Conservation (phyloP, 1,284 basidiomycete genomes). For the Sanghuangporus sanghuang region DNA sequence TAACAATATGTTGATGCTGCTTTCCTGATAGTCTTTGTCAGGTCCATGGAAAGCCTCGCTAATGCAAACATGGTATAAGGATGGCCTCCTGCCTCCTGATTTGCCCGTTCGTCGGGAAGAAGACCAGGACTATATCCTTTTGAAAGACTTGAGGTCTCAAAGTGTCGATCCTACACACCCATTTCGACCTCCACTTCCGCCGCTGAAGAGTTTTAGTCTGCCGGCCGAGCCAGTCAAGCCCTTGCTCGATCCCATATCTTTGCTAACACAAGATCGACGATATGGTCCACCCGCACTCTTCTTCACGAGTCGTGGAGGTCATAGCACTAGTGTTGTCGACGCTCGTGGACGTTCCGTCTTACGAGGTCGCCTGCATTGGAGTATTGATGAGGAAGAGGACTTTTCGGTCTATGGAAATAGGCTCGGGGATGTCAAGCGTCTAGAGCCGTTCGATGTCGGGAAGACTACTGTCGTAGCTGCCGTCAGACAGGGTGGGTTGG, state of each 20-base stretch:
- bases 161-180: slow-evolving; percentile 73
- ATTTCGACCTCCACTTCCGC: slow-evolving; percentile 51
- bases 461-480: slow-evolving; percentile 73
- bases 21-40: slow-evolving; percentile 26
- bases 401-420: slow-evolving; percentile 31
- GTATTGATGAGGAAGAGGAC: slow-evolving; percentile 54
- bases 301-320: slow-evolving; percentile 79
- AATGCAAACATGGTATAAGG: slow-evolving; percentile 83
- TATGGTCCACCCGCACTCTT: slow-evolving; percentile 84
- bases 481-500: slow-evolving; percentile 76
- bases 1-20: neutral
- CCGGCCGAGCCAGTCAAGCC: slow-evolving; percentile 43
- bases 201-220: slow-evolving; percentile 22
- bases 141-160: slow-evolving; percentile 69
- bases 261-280: slow-evolving; percentile 74
- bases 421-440: slow-evolving; percentile 72
- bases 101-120: slow-evolving; percentile 73
- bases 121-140: slow-evolving; percentile 56
- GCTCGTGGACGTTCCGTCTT: slow-evolving; percentile 76
- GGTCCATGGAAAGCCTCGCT: slow-evolving; percentile 81
- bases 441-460: slow-evolving; percentile 72
- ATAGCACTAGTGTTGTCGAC: slow-evolving; percentile 81
- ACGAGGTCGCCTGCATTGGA: slow-evolving; percentile 75
- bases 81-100: slow-evolving; percentile 72
- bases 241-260: slow-evolving; percentile 68